Conservation (phyloP, 1,284 basidiomycete genomes). For the Pyrrhoderma lamaoense region DNA sequence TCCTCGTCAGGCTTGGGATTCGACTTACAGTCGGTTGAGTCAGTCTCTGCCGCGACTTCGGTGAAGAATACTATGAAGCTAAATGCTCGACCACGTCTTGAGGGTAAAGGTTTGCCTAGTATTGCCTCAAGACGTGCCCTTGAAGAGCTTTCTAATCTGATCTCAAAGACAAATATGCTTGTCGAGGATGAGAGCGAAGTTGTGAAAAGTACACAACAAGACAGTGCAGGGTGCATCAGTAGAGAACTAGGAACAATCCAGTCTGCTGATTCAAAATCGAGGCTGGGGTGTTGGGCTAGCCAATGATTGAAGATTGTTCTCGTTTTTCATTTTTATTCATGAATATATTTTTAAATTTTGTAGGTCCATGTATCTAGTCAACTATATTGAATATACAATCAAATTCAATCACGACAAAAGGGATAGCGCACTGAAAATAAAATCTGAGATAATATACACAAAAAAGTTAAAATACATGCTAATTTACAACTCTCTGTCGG, state of each 20-base stretch:
- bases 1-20: neutral
- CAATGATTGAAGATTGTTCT: neutral
- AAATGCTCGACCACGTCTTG: slow-evolving; percentile 3
- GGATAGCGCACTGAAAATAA: too few species aligned
- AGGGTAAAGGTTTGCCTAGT: slow-evolving; percentile 4
- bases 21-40: neutral
- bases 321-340: neutral
- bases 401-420: too few species aligned
- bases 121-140: neutral
- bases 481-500: slow-evolving; percentile 33
- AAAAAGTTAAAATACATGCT: too few species aligned
- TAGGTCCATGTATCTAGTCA: neutral
- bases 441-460: too few species aligned
- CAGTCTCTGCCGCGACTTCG: neutral
- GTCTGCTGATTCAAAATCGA: neutral
- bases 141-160: slow-evolving; percentile 10
- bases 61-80: neutral
- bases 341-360: neutral
- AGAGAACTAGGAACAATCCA: neutral
- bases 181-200: too few species aligned
- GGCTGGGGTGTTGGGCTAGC: neutral
- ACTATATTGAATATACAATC: too few species aligned
- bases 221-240: neutral
- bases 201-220: too few species aligned
- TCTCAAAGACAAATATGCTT: neutral